Conservation (phyloP, 768 basidiomycete species). For the Naganishia vaughanmartiniae region DNA sequence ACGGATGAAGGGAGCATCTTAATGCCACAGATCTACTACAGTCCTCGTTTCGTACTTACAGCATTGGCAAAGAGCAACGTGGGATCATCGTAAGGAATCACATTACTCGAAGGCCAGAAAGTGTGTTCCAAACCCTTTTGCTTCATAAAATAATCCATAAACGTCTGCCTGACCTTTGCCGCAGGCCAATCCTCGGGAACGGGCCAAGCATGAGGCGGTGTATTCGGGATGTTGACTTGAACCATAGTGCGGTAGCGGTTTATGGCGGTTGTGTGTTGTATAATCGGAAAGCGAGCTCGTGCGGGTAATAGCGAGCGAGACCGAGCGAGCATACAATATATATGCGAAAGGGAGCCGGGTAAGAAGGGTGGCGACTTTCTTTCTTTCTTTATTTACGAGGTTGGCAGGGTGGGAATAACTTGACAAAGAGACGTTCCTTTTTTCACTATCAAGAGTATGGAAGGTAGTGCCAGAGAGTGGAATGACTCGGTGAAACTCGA, state of each 20-base stretch:
- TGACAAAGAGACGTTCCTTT: background rate
- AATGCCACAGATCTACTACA: background rate
- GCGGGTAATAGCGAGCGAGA: background rate
- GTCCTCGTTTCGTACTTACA: conserved; percentile 57
- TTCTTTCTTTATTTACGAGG: background rate
- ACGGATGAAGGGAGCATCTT: background rate
- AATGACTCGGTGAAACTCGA: conserved; percentile 5
- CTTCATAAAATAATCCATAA: conserved; percentile 79
- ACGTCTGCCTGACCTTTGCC: conserved; percentile 76
- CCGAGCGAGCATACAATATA: conserved; percentile 14
- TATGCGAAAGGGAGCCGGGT: background rate
- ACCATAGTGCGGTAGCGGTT: conserved; percentile 8
- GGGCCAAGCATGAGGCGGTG: conserved; percentile 47
- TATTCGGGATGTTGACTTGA: conserved; percentile 35
- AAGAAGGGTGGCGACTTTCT: background rate
- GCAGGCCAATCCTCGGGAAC: conserved; percentile 65
- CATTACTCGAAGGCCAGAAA: conserved; percentile 84
- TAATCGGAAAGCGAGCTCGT: conserved; percentile 15
- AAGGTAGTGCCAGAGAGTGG: background rate
- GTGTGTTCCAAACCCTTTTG: conserved; percentile 66
- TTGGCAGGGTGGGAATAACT: background rate
- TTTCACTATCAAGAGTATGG: background rate
- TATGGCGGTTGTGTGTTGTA: background rate
- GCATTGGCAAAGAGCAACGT: conserved; percentile 97
- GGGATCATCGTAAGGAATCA: conserved; percentile 96